A percentile compares a stretch with the other conserved stretches of the same genome.
phyloP scores from a whole-genome alignment of 768 basidiomycete species.

The Cubamyces lactineus region DNA sequence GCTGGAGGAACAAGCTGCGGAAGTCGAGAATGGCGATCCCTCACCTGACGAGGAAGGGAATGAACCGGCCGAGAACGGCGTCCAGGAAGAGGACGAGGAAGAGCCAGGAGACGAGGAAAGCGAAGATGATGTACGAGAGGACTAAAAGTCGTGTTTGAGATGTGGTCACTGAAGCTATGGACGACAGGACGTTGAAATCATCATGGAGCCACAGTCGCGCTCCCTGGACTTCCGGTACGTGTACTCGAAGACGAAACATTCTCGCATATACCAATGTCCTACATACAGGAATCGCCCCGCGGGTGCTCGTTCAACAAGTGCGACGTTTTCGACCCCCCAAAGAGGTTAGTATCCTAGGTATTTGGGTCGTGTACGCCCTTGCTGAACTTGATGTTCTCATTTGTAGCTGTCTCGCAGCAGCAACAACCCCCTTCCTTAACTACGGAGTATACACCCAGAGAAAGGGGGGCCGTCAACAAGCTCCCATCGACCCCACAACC shows the following conservation, averaged over 20 bases:
- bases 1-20: conserved; percentile 49
- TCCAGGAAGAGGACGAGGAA: conserved; percentile 44
- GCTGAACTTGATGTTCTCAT: neutral
- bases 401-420: conserved; percentile 41
- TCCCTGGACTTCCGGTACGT: conserved; percentile 76
- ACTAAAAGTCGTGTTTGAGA: neutral
- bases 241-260: neutral
- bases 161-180: neutral
- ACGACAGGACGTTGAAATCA: conserved; percentile 83
- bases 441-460: conserved; percentile 81
- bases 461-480: conserved; percentile 55
- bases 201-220: conserved; percentile 77
- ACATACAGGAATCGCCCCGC: conserved; percentile 28
- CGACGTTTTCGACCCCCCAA: conserved; percentile 30
- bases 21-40: conserved; percentile 33
- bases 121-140: conserved; percentile 42
- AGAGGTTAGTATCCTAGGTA: conserved; percentile 32
- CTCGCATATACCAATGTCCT: conserved; percentile 4
- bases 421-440: conserved; percentile 70
- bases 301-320: conserved; percentile 36
- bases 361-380: conserved; percentile 4
- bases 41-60: conserved; percentile 36
- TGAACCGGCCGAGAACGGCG: conserved; percentile 39
- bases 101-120: conserved; percentile 45
- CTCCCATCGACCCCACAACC: conserved; percentile 33